These are phyloP conservation scores for Aureobasidium mangrovei DNA, from an alignment of 2,329 filamentous ascomycete species.

Conservation along the genomic window DNA sequence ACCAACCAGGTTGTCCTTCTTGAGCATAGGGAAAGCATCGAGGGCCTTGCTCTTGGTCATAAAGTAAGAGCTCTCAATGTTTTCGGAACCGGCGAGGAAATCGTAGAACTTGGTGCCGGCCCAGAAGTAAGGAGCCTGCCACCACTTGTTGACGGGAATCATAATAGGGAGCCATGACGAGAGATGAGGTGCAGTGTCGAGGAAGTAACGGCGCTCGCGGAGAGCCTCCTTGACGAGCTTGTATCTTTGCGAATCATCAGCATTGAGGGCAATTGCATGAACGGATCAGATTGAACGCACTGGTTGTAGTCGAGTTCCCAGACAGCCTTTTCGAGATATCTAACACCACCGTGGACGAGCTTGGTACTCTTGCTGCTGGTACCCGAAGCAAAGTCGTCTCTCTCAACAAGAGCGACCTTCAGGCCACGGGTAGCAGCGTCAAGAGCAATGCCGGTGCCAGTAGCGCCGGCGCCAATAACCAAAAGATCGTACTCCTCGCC, in stretches of 20 bases:
- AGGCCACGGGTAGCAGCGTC: slow-evolving; percentile 72
- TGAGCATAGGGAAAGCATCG: slow-evolving; percentile 82
- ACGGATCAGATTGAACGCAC: slow-evolving; percentile 30
- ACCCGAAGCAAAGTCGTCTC: slow-evolving; percentile 73
- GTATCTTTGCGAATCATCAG: slow-evolving; percentile 33
- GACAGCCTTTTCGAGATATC: slow-evolving; percentile 78
- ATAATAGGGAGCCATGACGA: slow-evolving; percentile 76
- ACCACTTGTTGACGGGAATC: slow-evolving; percentile 74
- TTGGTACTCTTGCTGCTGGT: slow-evolving; percentile 85
- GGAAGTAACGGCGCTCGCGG: slow-evolving; percentile 72
- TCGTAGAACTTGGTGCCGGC: slow-evolving; percentile 75
- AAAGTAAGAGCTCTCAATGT: slow-evolving; percentile 84
- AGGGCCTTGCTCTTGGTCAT: slow-evolving; percentile 77
- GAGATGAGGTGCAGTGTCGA: slow-evolving; percentile 74
- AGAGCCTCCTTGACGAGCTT: slow-evolving; percentile 72
- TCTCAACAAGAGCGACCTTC: slow-evolving; percentile 71
- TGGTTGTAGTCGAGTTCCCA: slow-evolving; percentile 80
- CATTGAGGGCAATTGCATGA: neutral
- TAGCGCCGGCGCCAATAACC: slow-evolving; percentile 71
- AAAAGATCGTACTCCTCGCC: slow-evolving; percentile 63
- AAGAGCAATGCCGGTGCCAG: slow-evolving; percentile 70
- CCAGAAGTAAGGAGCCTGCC: slow-evolving; percentile 75
- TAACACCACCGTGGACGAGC: slow-evolving; percentile 74
- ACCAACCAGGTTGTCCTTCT: slow-evolving; percentile 67
- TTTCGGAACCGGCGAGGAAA: slow-evolving; percentile 73